Evolutionary conservation across 257 asterid species (phyloP).

Genomic region (Ligustrum vulgare): DNA sequence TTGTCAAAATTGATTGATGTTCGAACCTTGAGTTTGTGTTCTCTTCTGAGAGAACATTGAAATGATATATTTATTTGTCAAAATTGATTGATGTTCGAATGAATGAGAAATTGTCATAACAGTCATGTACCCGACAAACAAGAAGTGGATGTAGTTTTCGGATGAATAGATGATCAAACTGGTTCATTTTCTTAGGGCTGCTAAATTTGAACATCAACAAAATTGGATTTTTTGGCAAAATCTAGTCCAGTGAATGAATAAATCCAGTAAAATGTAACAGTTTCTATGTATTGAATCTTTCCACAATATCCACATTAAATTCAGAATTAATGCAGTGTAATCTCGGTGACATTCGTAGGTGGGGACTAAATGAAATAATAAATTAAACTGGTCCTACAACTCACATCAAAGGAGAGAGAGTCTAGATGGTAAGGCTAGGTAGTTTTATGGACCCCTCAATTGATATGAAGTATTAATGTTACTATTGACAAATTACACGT

Average conservation of each 20-base stretch:
- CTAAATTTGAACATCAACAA: not conserved
- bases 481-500: not conserved
- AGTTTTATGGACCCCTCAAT: not conserved
- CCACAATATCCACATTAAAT: not conserved
- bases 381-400: not conserved
- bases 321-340: too few species aligned
- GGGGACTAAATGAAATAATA: not conserved
- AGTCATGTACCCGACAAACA: not conserved
- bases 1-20: too few species aligned
- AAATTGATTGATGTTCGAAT: too few species aligned
- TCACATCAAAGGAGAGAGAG: not conserved
- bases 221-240: not conserved
- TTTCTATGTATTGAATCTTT: too few species aligned
- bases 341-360: not conserved
- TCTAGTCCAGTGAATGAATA: not conserved
- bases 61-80: too few species aligned
- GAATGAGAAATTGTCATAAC: too few species aligned
- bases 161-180: not conserved
- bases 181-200: not conserved
- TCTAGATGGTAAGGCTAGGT: not conserved
- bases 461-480: not conserved
- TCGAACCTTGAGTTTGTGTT: too few species aligned
- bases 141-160: not conserved
- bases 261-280: not conserved
- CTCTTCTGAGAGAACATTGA: too few species aligned